Percentiles rank a stretch among this genome's conserved stretches.
Evolutionary conservation across 1,284 basidiomycete species (phyloP).

Genomic region (Vanrija pseudolonga): DNA sequence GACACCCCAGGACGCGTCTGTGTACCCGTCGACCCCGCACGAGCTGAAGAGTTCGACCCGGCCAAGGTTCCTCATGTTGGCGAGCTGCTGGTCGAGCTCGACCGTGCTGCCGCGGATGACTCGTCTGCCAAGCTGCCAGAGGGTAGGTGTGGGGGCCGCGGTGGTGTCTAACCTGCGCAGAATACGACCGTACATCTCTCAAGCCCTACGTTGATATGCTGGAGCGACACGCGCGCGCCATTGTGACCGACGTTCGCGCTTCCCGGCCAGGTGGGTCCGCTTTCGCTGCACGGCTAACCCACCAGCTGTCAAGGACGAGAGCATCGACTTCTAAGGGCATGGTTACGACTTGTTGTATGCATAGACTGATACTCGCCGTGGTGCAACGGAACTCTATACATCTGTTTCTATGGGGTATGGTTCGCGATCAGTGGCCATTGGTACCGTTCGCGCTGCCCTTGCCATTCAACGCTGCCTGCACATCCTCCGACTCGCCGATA

Average conservation of each 20-base stretch:
- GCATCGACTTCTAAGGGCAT: not conserved
- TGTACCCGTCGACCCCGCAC: slow-evolving; percentile 78
- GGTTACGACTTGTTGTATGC: not conserved
- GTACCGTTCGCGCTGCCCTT: not conserved
- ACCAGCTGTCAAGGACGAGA: not conserved
- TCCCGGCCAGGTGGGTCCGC: slow-evolving; percentile 13
- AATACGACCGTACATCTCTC: slow-evolving; percentile 58
- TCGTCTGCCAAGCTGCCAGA: slow-evolving; percentile 6
- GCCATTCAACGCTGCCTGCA: too few relatives aligned
- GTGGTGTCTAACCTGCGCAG: slow-evolving; percentile 17
- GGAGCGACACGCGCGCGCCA: slow-evolving; percentile 62
- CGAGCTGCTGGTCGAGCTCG: slow-evolving; percentile 74
- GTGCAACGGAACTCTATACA: too few relatives aligned
- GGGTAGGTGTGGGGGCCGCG: not conserved
- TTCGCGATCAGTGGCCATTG: too few relatives aligned
- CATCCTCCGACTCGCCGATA: too few relatives aligned
- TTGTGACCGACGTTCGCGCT: slow-evolving; percentile 49
- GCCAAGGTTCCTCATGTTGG: slow-evolving; percentile 78
- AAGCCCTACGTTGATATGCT: slow-evolving; percentile 87
- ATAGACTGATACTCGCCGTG: not conserved
- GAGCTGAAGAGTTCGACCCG: slow-evolving; percentile 82
- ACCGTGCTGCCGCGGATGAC: slow-evolving; percentile 22
- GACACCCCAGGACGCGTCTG: slow-evolving; percentile 70
- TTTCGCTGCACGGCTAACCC: too few relatives aligned
- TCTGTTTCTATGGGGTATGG: too few relatives aligned